These are phyloP conservation scores for Alternaria sp. DNA, from an alignment of 2,329 filamentous ascomycete species.

Conservation along the genomic window DNA sequence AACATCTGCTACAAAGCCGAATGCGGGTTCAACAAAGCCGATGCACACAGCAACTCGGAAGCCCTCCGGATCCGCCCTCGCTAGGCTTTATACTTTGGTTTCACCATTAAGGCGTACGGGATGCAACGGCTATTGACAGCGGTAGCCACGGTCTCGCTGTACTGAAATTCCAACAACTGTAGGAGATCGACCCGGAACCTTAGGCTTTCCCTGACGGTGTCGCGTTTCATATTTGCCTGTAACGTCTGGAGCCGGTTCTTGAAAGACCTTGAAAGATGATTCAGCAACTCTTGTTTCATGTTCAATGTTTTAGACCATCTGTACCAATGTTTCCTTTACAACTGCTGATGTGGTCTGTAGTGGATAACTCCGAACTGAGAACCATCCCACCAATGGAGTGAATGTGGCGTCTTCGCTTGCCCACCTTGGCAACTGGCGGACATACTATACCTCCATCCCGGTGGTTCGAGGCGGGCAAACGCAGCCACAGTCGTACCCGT, in stretches of 20 bases:
- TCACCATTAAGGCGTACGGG: background rate
- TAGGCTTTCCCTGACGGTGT: background rate
- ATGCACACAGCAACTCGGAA: background rate
- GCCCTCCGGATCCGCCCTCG: background rate
- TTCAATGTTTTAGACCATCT: background rate
- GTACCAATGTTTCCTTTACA: background rate
- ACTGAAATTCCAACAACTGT: background rate
- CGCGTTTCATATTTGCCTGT: background rate
- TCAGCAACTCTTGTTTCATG: background rate
- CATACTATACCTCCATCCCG: background rate
- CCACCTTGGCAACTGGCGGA: constrained; percentile 7
- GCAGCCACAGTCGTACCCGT: constrained; percentile 3
- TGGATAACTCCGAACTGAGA: background rate
- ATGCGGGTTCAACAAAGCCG: background rate
- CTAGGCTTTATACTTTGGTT: background rate
- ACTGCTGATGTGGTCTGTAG: background rate
- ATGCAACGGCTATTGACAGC: background rate
- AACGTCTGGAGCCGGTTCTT: background rate
- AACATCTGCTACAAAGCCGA: background rate
- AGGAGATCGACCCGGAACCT: background rate
- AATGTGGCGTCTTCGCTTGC: background rate
- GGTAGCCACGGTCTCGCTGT: background rate
- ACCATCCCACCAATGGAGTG: background rate
- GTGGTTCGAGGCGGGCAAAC: background rate
- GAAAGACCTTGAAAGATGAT: background rate